These are phyloP conservation scores for Glonium stellatum DNA, from an alignment of 495 filamentous ascomycete species.

Conservation along the genomic window DNA sequence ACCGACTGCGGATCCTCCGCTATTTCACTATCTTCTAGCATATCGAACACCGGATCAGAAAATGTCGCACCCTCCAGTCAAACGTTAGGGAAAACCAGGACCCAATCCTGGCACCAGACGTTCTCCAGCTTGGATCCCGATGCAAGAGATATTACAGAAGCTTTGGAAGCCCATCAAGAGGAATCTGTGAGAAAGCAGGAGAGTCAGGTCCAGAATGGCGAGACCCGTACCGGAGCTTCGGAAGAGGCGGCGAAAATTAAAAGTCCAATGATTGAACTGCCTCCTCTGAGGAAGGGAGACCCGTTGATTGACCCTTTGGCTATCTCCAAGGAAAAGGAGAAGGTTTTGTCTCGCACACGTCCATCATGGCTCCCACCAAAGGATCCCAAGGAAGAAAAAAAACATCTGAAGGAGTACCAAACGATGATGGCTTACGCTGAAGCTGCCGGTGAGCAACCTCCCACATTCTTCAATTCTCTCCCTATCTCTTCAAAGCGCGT, in stretches of 20 bases:
- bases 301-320: constrained; percentile 95
- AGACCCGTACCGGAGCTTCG: constrained; percentile 37
- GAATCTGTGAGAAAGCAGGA: constrained; percentile 41
- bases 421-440: constrained; percentile 80
- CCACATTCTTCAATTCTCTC: background rate
- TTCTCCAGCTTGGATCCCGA: constrained; percentile 74
- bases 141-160: constrained; percentile 80
- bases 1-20: background rate
- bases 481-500: background rate
- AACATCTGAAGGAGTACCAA: constrained; percentile 86
- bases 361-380: constrained; percentile 96
- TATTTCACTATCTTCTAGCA: constrained; percentile 2
- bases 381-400: constrained; percentile 83
- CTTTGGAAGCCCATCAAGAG: constrained; percentile 77
- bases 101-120: constrained; percentile 64
- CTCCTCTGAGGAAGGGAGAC: constrained; percentile 76
- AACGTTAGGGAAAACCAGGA: constrained; percentile 48
- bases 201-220: constrained; percentile 44
- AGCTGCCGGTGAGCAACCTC: constrained; percentile 52
- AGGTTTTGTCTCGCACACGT: constrained; percentile 79
- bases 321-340: constrained; percentile 94
- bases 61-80: constrained; percentile 20
- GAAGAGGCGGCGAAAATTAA: constrained; percentile 40
- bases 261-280: constrained; percentile 52
- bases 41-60: constrained; percentile 5